A percentile compares a stretch with the other conserved stretches of the same genome.
Evolutionary conservation across 2,329 filamentous ascomycete genomes (phyloP).

Genomic region (Cladosporium sphaerospermum): DNA sequence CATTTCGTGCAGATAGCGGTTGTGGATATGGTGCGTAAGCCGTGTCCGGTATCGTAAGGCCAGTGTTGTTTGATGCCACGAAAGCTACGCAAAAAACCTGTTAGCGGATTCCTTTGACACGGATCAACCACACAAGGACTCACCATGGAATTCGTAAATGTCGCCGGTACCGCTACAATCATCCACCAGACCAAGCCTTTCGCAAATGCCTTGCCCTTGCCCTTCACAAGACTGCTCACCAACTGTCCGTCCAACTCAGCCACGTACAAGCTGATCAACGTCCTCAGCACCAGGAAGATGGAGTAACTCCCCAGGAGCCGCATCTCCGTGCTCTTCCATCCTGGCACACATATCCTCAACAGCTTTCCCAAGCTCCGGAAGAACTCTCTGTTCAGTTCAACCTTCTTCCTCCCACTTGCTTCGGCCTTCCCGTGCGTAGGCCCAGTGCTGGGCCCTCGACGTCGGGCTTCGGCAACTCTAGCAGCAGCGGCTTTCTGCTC

Average conservation of each 20-base stretch:
- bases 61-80: slow-evolving; percentile 93
- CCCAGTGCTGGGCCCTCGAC: slow-evolving; percentile 19
- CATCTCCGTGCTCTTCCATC: slow-evolving; percentile 83
- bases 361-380: slow-evolving; percentile 71
- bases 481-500: slow-evolving; percentile 83
- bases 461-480: slow-evolving; percentile 56
- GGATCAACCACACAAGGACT: slow-evolving; percentile 26
- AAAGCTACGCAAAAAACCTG: slow-evolving; percentile 54
- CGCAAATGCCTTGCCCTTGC: slow-evolving; percentile 84
- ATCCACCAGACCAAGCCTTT: slow-evolving; percentile 95
- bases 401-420: slow-evolving; percentile 58
- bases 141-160: slow-evolving; percentile 98
- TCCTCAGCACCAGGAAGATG: slow-evolving; percentile 84
- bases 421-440: slow-evolving; percentile 40
- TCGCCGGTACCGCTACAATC: slow-evolving; percentile 89
- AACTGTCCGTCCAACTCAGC: slow-evolving; percentile 91
- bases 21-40: slow-evolving; percentile 89
- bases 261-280: slow-evolving; percentile 89
- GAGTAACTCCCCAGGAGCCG: slow-evolving; percentile 83
- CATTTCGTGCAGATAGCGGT: slow-evolving; percentile 93
- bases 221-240: slow-evolving; percentile 86
- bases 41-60: slow-evolving; percentile 88
- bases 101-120: not conserved
- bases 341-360: slow-evolving; percentile 80
- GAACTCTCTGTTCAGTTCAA: slow-evolving; percentile 87